Evolutionary conservation across 768 basidiomycete genomes (phyloP), one percentile per base, ranked within the genome.

Genomic region (Boletus reticulatus): DNA sequence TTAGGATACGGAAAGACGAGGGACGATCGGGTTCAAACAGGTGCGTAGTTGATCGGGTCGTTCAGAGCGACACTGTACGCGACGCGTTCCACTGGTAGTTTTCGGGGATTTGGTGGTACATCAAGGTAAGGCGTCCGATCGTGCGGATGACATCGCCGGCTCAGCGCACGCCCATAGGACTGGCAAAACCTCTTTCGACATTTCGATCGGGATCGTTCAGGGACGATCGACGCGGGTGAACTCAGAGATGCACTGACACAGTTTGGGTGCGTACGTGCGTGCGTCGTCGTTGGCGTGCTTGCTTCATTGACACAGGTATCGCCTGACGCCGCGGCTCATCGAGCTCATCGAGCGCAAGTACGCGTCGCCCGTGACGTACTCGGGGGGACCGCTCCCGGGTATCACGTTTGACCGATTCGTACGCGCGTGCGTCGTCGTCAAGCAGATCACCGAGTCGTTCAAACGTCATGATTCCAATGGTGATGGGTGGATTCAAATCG

Each of bases 321-420:
- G 84, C 62, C 79, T 94, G 42, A 80, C 80, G 13, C 89, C 91
- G 1, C 77, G 72, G 8, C 73, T 92, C 27, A 74, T 94, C 42
- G 69, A 74, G 24, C 79, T 92, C 17, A 74, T 94, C 32, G 82
- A 88, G 68, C 79, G 74, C 74, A 94, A 94, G 80, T 94, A 92
- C 65, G 87, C 82, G 39, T 71, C 78, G 17, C 68, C 75, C 24
- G 59, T 75, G 13, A 64, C 65, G 34, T 69, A 66, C 38, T 64
- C 66, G 34, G 72, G 69, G 1, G 72, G 63, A 4, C 68, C 76
- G 3, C 57, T 61, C n/a, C 73, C 79, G 1, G 89, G 89, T 0
- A 90, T 93, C 74, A 81, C 84, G 6, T 93, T 93, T 64, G 92
- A 92, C 69, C 87, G 90, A 59, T 93, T 93, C 75, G 87, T 93